Percentiles rank a stretch among this genome's conserved stretches.
Evolutionary conservation across 139 green algal genomes (phyloP).

Genomic region (Medakamo hakoo): DNA sequence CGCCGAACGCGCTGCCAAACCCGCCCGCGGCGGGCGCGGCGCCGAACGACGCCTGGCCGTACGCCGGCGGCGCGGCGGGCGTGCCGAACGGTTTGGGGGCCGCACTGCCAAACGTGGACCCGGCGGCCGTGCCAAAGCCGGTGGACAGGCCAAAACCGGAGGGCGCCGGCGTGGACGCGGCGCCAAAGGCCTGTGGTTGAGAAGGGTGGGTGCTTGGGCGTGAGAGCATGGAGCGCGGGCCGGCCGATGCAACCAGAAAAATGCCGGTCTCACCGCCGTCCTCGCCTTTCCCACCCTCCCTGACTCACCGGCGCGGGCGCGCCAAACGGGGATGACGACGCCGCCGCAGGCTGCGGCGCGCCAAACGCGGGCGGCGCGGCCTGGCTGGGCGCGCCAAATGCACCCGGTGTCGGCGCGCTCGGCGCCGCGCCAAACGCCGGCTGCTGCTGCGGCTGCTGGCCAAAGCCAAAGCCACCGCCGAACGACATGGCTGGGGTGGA

Average conservation of each 20-base stretch:
- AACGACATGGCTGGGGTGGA: no score
- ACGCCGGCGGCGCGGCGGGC: background rate
- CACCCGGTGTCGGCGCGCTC: background rate
- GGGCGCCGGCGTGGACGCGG: constrained; percentile 13
- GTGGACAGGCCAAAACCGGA: no score
- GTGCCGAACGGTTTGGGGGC: constrained; percentile 10
- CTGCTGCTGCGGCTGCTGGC: constrained; percentile 6
- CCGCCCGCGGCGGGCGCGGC: background rate
- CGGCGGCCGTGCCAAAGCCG: constrained; percentile 19
- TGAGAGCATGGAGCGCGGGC: constrained; percentile 4
- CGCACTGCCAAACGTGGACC: constrained; percentile 14
- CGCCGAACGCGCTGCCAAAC: constrained; percentile 11
- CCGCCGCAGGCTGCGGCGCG: background rate
- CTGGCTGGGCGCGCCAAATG: constrained; percentile 9
- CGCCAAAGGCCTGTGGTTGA: constrained; percentile 24
- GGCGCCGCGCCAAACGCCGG: constrained; percentile 15
- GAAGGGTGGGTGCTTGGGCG: constrained; percentile 2
- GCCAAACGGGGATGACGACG: background rate
- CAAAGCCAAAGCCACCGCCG: no score
- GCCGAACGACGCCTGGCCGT: background rate
- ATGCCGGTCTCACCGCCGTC: background rate
- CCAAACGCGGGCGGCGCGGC: constrained; percentile 22
- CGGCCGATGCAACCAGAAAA: background rate
- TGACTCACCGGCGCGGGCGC: background rate
- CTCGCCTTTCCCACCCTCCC: background rate